These are phyloP conservation scores for Lactarius hengduanensis DNA, from an alignment of 768 basidiomycete genomes.

Conservation along the genomic window DNA sequence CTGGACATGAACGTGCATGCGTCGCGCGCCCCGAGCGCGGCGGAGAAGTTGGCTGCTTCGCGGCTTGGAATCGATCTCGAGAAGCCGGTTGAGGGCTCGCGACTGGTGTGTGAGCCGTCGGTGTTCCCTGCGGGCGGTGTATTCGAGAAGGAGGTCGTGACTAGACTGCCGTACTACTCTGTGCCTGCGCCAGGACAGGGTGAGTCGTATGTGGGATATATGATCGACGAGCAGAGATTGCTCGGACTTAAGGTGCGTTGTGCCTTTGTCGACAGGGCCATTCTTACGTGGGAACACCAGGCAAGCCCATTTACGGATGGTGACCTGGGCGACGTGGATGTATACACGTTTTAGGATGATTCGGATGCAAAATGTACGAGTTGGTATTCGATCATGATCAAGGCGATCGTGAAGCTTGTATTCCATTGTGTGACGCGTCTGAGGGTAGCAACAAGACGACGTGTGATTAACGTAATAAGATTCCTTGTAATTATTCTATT, in stretches of 20 bases:
- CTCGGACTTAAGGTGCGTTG: conserved; percentile 38
- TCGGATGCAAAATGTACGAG: not conserved
- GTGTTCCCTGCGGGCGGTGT: conserved; percentile 24
- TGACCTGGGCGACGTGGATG: conserved; percentile 39
- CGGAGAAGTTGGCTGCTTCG: conserved; percentile 11
- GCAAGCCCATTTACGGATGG: conserved; percentile 36
- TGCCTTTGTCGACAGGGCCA: not conserved
- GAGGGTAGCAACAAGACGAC: no score
- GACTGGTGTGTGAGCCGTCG: conserved; percentile 13
- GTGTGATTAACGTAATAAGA: no score
- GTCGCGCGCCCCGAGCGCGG: conserved; percentile 14
- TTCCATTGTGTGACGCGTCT: no score
- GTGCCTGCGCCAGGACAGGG: conserved; percentile 17
- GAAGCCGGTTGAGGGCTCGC: not conserved
- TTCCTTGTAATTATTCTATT: no score
- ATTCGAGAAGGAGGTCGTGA: conserved; percentile 34
- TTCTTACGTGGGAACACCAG: conserved; percentile 15
- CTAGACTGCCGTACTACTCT: conserved; percentile 34
- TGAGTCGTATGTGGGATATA: conserved; percentile 36
- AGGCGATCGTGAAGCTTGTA: not conserved
- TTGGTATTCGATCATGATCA: conserved; percentile 17
- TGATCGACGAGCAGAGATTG: conserved; percentile 42
- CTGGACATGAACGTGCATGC: conserved; percentile 37
- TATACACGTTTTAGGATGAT: conserved; percentile 32
- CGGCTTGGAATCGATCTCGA: conserved; percentile 13